Conservation (phyloP, 2,329 filamentous ascomycete genomes). For the Neocatenulostroma microsporum region DNA sequence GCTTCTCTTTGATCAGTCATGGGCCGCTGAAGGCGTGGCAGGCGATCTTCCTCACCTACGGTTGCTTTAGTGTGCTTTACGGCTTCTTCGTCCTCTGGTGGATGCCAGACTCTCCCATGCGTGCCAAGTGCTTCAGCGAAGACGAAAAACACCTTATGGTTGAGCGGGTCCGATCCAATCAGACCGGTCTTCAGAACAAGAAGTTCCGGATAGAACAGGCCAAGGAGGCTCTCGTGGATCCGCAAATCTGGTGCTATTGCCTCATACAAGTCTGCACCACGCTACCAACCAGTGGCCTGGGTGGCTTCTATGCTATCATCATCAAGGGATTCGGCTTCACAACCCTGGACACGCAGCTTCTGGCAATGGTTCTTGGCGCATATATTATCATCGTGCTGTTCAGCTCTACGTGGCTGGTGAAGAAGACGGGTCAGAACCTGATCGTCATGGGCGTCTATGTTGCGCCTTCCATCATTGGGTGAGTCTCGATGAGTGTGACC, state of each 20-base stretch:
- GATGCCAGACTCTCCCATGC: constrained; percentile 64
- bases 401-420: constrained; percentile 58
- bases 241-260: constrained; percentile 44
- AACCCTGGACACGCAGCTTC: constrained; percentile 59
- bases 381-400: constrained; percentile 67
- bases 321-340: constrained; percentile 62
- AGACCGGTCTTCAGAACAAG: constrained; percentile 41
- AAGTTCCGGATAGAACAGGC: constrained; percentile 46
- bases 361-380: constrained; percentile 66
- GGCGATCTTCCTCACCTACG: constrained; percentile 60
- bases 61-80: constrained; percentile 55
- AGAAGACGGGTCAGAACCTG: constrained; percentile 61
- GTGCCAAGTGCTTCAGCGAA: constrained; percentile 60
- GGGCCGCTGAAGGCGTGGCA: constrained; percentile 49
- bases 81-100: constrained; percentile 56
- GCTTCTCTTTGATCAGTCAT: constrained; percentile 29
- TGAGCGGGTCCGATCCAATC: constrained; percentile 40
- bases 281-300: constrained; percentile 63
- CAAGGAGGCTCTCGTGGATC: too few relatives aligned
- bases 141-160: constrained; percentile 50
- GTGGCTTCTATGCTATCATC: constrained; percentile 67
- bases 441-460: constrained; percentile 60
- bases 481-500: too few relatives aligned
- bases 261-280: constrained; percentile 62
- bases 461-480: too few relatives aligned